These are phyloP conservation scores for Aphanocladium album DNA, from an alignment of 2,329 filamentous ascomycete species.

Conservation along the genomic window DNA sequence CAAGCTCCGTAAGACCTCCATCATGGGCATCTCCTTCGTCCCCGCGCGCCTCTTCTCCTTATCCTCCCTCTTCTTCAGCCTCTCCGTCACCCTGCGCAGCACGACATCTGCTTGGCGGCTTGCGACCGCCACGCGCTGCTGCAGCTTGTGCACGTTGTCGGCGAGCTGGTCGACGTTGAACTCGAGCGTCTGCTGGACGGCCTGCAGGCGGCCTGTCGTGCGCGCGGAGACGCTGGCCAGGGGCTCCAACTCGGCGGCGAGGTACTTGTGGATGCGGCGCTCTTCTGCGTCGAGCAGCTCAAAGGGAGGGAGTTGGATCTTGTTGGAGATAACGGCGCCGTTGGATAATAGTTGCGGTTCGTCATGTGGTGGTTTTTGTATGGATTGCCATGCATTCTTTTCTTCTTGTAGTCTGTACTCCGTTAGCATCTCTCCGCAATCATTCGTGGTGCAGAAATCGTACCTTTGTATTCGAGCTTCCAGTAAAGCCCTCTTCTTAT, in stretches of 20 bases:
- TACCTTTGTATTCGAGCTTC: constrained; percentile 83
- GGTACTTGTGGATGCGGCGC: constrained; percentile 55
- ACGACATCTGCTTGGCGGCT: constrained; percentile 72
- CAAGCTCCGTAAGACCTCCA: constrained; percentile 69
- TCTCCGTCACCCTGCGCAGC: constrained; percentile 62
- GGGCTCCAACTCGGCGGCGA: constrained; percentile 43
- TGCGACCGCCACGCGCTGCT: constrained; percentile 69
- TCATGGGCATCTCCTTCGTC: constrained; percentile 63
- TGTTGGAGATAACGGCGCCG: constrained; percentile 20
- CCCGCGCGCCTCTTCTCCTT: constrained; percentile 55
- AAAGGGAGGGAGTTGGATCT: constrained; percentile 43
- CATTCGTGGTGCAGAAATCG: constrained; percentile 18
- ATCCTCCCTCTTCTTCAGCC: constrained; percentile 68
- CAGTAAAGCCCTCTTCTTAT: constrained; percentile 72
- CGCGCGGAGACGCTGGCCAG: constrained; percentile 38
- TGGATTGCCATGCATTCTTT: constrained; percentile 72
- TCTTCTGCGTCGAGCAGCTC: constrained; percentile 65
- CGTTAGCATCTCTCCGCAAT: neutral
- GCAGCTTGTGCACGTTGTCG: constrained; percentile 82
- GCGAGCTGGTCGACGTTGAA: constrained; percentile 79
- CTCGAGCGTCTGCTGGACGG: constrained; percentile 55
- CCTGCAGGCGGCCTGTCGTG: constrained; percentile 41
- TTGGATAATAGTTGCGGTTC: constrained; percentile 44
- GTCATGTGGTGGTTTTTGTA: constrained; percentile 61
- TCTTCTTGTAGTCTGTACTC: constrained; percentile 72